Base-by-base conservation (phyloP, 371 early-diverging fungal species). In the Apophysomyces elegans region DNA sequence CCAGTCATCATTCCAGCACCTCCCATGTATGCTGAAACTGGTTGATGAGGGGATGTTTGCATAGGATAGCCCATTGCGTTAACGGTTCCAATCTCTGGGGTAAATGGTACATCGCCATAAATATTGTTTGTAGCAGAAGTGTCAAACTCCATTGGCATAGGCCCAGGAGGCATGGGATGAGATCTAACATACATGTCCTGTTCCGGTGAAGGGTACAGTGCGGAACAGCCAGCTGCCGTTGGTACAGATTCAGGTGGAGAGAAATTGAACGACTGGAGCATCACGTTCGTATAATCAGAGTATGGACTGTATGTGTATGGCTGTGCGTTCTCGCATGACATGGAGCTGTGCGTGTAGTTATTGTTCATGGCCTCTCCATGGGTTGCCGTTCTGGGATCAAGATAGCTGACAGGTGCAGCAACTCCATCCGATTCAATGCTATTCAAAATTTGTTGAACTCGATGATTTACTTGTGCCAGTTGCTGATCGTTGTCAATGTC, bases 381-480 rank as follows among this genome's bases (percentile, higher is more conserved):
- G 21, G 21, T 50, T 1, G 21, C 21, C 0, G 54, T 50, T 21
- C 54, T 50, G 35, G 37, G 54, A 37, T 26, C 32, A 46, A 46
- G 39, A 37, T 36, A 7, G n/a, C 35, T 45, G 45, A 46, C 12
- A 26, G 62, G 18, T 67, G 50, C 9, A 11, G 37, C 41, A 58
- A 26, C 39, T 16, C 43, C 36, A 13, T 26, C 39, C 41, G 54
- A 32, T 57, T 58, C n/a, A 18, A 72, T 72, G 18, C 65, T 65
- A 11, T 63, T 59, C 6, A 59, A 43, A 13, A 72, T 46, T 32
- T 64, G 72, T 16, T 67, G 67, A 4, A 75, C 59, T 80, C 80
- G 80, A 43, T 76, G 73, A 32, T 68, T 78, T 12, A 78, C 67
- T 5, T 78, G 75, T 2, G 73, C 74, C 6, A 80, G 62, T 37